Evolutionary conservation across 805 yeast genomes (phyloP).

Genomic region (Saturnispora kantuleensis): DNA sequence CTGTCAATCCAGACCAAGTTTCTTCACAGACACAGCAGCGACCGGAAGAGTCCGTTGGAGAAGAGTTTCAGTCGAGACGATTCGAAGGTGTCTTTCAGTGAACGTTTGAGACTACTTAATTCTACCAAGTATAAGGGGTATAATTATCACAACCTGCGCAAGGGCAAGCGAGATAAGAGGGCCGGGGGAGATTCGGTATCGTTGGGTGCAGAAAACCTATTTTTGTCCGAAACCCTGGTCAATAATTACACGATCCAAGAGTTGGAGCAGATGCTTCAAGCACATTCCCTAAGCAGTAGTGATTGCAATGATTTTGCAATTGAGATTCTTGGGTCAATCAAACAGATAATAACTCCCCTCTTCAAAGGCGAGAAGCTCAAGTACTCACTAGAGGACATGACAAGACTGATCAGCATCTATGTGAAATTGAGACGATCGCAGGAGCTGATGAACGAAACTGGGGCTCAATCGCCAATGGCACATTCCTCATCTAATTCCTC

Average conservation of each 20-base stretch:
- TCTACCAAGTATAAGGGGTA: conserved; percentile 23
- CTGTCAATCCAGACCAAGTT: conserved; percentile 7
- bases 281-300: conserved; percentile 21
- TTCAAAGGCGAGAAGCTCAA: conserved; percentile 39
- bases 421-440: conserved; percentile 19
- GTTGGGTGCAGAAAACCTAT: neutral
- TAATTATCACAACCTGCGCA: conserved; percentile 19
- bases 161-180: conserved; percentile 23
- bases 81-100: conserved; percentile 17
- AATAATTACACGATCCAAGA: conserved; percentile 20
- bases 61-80: conserved; percentile 22
- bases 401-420: conserved; percentile 34
- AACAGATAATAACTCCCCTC: conserved; percentile 34
- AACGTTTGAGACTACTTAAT: conserved; percentile 9
- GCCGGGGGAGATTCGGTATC: no score
- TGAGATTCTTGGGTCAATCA: conserved; percentile 40
- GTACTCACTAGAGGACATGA: conserved; percentile 49
- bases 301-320: conserved; percentile 35
- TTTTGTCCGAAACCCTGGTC: neutral
- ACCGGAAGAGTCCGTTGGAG: conserved; percentile 23
- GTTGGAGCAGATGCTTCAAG: conserved; percentile 22
- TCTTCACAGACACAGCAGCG: conserved; percentile 11
- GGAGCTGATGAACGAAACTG: conserved; percentile 1
- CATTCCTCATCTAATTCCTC: conserved; percentile 9
- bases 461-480: neutral